A percentile compares a stretch with the other conserved stretches of the same genome.
Evolutionary conservation across 345 rosid genomes (phyloP).

Genomic region (Adansonia digitata): DNA sequence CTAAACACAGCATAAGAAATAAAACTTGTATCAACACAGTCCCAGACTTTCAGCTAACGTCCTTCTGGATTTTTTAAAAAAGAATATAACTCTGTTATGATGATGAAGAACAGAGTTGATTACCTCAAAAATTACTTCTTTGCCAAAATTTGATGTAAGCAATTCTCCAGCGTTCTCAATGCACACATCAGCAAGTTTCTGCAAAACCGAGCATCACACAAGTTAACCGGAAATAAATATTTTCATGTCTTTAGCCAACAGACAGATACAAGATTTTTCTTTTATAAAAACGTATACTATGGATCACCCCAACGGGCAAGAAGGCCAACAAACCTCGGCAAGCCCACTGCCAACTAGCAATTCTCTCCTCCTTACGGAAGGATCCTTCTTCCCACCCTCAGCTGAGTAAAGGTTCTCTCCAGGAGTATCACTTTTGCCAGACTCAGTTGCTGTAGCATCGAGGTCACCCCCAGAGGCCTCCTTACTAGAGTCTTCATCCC

Average conservation of each 20-base stretch:
- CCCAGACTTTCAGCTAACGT: not conserved
- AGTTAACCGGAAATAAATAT: not conserved
- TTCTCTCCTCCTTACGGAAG: not conserved
- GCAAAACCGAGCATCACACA: slow-evolving; percentile 26
- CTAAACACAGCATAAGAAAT: not conserved
- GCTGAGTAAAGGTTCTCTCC: not conserved
- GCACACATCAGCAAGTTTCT: slow-evolving; percentile 25
- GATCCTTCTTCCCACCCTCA: slow-evolving; percentile 5
- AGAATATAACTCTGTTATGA: not conserved
- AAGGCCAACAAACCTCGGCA: slow-evolving; percentile 40
- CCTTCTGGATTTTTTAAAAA: not conserved
- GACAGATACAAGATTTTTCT: not conserved
- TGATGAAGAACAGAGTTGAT: not conserved
- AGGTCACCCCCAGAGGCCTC: not conserved
- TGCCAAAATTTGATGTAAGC: slow-evolving; percentile 2
- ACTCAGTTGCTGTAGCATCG: not conserved
- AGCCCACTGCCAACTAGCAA: slow-evolving; percentile 1
- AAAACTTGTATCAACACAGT: not conserved
- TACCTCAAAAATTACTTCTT: slow-evolving; percentile 6
- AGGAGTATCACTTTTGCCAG: slow-evolving; percentile 12
- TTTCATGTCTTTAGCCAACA: not conserved
- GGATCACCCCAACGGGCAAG: not conserved
- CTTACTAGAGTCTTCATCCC: not conserved
- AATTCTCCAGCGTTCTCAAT: not conserved
- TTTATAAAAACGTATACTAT: not conserved